Base-by-base conservation (phyloP, 495 filamentous ascomycete genomes). In the Viridothelium virens region DNA sequence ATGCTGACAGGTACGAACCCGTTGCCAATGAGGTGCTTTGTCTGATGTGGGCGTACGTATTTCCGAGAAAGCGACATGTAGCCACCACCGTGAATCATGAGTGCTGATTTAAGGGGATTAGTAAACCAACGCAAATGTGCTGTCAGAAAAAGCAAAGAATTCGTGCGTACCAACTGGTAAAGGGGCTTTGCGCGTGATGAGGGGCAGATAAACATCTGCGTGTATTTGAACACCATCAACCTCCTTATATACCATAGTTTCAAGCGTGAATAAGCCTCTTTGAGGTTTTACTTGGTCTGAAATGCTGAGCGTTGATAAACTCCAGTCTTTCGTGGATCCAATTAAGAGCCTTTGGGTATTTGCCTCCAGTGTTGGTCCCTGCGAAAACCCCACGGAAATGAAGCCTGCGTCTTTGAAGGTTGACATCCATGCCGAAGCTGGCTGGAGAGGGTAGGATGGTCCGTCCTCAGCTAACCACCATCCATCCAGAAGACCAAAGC, bases 31-130 rank as follows among this genome's bases (percentile, higher is more conserved):
- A 66, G 64, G 14, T 16, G 14, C 4, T n/a, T 12, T 14, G 11
- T 63, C 25, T 66, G 64, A 4, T 14, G 5, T 11, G 18, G 64
- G 11, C n/a, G 56, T 9, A 66, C 38, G 37, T 61, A 37, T 18
- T 46, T 38, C 4, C 64, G 64, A 25, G 64, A 63, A 16, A 66
- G 64, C 53, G 44, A 63, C 9, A 63, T 34, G 37, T 66, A 37
- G 7, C 64, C 64, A 62, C 64, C 64, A 10, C 10, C 47, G 38
- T 66, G 64, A 37, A 66, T 61, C 47, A 66, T 63, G 10, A 66
- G 47, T 5, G 64, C 64, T 63, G 10, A 53, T 53, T 53, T 1
- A 25, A 25, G 25, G 25, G 25, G 1, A 25, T 25, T 25, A 25
- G 25, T 25, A 25, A 25, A 25, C 25, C 25, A 25, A 25, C 25